Evolutionary conservation across 2,329 filamentous ascomycete genomes (phyloP).

Genomic region (Paecilomyces sp.): DNA sequence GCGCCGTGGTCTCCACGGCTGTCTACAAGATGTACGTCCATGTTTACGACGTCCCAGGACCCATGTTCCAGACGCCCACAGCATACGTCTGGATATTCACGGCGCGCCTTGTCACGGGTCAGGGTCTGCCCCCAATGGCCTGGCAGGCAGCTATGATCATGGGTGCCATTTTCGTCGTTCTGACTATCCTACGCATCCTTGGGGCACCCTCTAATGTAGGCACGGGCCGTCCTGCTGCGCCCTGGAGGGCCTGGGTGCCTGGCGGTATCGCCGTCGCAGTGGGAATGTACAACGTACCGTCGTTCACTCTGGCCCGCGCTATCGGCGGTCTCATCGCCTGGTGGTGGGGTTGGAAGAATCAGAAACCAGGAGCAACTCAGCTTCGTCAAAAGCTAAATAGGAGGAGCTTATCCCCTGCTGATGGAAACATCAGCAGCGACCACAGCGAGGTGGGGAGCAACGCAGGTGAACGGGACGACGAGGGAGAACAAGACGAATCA

Average conservation of each 20-base stretch:
- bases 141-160: conserved; percentile 69
- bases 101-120: conserved; percentile 81
- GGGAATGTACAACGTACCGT: conserved; percentile 96
- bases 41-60: conserved; percentile 82
- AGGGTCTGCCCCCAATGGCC: conserved; percentile 78
- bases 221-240: conserved; percentile 28
- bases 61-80: conserved; percentile 87
- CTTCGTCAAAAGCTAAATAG: conserved; percentile 19
- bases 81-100: conserved; percentile 98
- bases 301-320: conserved; percentile 83
- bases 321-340: conserved; percentile 70
- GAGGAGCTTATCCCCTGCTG: not conserved
- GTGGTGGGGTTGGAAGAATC: conserved; percentile 60
- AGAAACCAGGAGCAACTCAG: conserved; percentile 33
- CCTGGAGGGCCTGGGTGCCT: conserved; percentile 71
- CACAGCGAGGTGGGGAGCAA: not conserved
- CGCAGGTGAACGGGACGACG: conserved; percentile 1
- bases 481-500: conserved; percentile 21
- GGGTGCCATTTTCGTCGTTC: conserved; percentile 64
- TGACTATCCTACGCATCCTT: conserved; percentile 64
- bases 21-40: conserved; percentile 87
- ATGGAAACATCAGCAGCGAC: not conserved
- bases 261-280: conserved; percentile 95
- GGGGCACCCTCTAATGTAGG: conserved; percentile 24
- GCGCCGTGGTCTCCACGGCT: conserved; percentile 75